Conservation (phyloP, 208 protist species). For the Leishmania major region DNA sequence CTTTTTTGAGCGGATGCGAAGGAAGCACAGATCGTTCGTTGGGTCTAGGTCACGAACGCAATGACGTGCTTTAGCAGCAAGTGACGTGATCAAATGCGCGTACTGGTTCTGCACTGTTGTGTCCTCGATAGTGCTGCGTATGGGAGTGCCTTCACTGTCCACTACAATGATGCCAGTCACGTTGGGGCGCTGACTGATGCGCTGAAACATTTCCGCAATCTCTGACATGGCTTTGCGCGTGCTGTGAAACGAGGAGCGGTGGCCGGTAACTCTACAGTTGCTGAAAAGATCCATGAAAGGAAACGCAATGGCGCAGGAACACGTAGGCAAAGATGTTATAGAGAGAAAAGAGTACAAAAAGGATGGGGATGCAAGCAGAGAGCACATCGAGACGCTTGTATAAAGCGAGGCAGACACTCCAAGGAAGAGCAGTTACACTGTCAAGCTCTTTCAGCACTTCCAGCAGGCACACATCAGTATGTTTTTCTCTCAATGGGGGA, state of each 20-base stretch:
- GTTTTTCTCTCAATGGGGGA: not conserved
- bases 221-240: slow-evolving; percentile 73
- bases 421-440: not conserved
- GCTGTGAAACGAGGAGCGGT: not conserved
- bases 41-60: slow-evolving; percentile 96
- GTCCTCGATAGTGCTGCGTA: slow-evolving; percentile 91
- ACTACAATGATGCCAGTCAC: slow-evolving; percentile 95
- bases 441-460: not conserved
- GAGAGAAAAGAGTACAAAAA: not conserved
- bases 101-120: slow-evolving; percentile 92
- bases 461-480: not conserved
- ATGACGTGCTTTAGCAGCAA: slow-evolving; percentile 93
- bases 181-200: slow-evolving; percentile 95
- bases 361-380: not conserved
- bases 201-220: slow-evolving; percentile 95
- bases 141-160: slow-evolving; percentile 92
- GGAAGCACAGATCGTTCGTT: slow-evolving; percentile 96
- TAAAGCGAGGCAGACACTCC: not conserved
- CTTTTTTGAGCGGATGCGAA: slow-evolving; percentile 95
- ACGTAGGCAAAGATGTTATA: not conserved
- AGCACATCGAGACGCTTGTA: not conserved
- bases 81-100: slow-evolving; percentile 92
- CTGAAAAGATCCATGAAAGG: not conserved
- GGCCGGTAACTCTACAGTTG: not conserved
- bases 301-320: not conserved